Base-by-base conservation (phyloP, 2,329 filamentous ascomycete species). In the Paramyrothecium roridum region DNA sequence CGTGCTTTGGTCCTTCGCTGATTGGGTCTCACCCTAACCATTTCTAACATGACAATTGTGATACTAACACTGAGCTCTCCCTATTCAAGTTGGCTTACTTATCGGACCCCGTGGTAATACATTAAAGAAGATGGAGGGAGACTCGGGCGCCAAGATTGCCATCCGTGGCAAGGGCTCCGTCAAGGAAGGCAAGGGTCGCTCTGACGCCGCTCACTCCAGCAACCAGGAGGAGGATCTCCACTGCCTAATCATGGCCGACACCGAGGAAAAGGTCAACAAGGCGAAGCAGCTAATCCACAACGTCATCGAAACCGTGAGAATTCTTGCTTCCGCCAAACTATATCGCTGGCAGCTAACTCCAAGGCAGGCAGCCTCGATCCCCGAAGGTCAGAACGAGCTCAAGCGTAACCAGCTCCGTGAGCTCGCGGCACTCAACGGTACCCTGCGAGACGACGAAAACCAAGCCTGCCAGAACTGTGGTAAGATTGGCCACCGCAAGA, bases 91-190 rank as follows among this genome's bases (percentile, higher is more conserved):
- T 86, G 95, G 95, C 78, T 88, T 99, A 85, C 92, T 99, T 77
- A 99, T 99, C 87, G 95, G 95, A 78, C 95, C 95, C 78, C 95
- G 95, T 93, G 95, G 95, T 78, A 99, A 99, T 75, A 99, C 95
- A 65, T 80, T 99, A 72, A 99, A 99, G 82, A 99, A 97, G 76
- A 99, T 99, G 95, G 95, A 99, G 75, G 86, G 88, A 70, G 93
- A 99, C 78, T 99, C 95, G 55, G 88, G 88, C 61, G 95, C 95
- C 73, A 99, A 99, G 77, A 99, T 99, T 80, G 95, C 95, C 65
- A 99, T 99, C 72, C 93, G 95, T 77, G 95, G 95, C 80, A 99
- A 99, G 79, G 95, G 95, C 73, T 99, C 95, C 67, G 95, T 99
- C 73, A 99, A 99, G 78, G 95, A 99, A 84, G 95, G 95, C 80